Evolutionary conservation across 495 filamentous ascomycete species (phyloP).

Genomic region (Clavariopsis aquatica): DNA sequence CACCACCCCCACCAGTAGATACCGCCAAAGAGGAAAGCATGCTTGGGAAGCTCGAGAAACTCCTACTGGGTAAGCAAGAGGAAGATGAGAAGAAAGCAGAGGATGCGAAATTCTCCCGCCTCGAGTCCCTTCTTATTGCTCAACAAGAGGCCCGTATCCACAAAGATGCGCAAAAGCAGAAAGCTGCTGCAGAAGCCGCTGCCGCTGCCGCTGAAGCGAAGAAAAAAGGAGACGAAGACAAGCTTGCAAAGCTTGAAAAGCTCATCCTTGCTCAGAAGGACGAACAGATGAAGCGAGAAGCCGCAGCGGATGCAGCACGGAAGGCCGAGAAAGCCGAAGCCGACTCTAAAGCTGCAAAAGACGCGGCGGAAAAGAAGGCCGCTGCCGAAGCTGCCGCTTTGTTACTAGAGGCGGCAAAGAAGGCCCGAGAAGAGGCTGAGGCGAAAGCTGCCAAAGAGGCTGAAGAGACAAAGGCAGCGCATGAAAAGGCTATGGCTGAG

Average conservation of each 20-base stretch:
- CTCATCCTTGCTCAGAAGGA: conserved; percentile 45
- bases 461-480: conserved; percentile 42
- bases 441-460: conserved; percentile 50
- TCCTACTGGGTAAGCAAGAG: conserved; percentile 16
- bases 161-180: conserved; percentile 33
- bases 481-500: conserved; percentile 43
- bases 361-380: conserved; percentile 46
- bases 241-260: conserved; percentile 41
- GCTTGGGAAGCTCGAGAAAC: conserved; percentile 26
- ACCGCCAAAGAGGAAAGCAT: conserved; percentile 21
- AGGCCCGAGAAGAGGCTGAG: conserved; percentile 46
- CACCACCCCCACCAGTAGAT: conserved; percentile 28
- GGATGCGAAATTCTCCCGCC: conserved; percentile 35
- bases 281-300: conserved; percentile 40
- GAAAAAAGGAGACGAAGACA: conserved; percentile 40
- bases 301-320: conserved; percentile 38
- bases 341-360: conserved; percentile 45
- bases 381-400: conserved; percentile 47
- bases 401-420: conserved; percentile 36
- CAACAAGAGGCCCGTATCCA: conserved; percentile 35
- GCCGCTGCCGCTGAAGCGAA: conserved; percentile 25
- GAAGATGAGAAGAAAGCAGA: conserved; percentile 32
- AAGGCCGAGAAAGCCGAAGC: conserved; percentile 44
- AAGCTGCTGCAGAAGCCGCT: conserved; percentile 31
- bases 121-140: conserved; percentile 29